Evolutionary conservation across 2,329 filamentous ascomycete species (phyloP).

Genomic region (Paraphaeosphaeria minitans): DNA sequence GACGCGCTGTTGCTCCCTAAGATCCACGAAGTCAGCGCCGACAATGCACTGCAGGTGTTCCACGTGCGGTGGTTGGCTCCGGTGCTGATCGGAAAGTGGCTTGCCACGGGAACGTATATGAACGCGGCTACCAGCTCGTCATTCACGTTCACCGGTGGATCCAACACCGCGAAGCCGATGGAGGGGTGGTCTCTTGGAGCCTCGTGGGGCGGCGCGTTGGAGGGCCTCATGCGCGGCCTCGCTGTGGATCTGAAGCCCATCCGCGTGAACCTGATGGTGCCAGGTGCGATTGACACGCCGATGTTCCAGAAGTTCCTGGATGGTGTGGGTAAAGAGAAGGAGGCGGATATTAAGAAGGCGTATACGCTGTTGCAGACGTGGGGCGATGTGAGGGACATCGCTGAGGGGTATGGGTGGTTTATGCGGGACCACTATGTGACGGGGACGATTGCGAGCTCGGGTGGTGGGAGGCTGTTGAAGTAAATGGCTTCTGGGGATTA

Average conservation of each 20-base stretch:
- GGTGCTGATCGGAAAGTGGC: slow-evolving; percentile 49
- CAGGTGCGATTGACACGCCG: slow-evolving; percentile 51
- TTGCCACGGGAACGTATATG: slow-evolving; percentile 44
- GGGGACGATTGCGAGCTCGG: slow-evolving; percentile 39
- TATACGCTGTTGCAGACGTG: slow-evolving; percentile 29
- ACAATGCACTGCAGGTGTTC: slow-evolving; percentile 24
- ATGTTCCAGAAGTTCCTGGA: slow-evolving; percentile 38
- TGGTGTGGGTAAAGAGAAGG: slow-evolving; percentile 17
- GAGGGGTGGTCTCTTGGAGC: slow-evolving; percentile 42
- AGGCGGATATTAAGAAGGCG: slow-evolving; percentile 22
- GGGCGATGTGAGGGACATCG: slow-evolving; percentile 45
- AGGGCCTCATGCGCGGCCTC: slow-evolving; percentile 46
- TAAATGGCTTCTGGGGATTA: neutral
- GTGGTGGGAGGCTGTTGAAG: slow-evolving; percentile 46
- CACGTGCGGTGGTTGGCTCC: slow-evolving; percentile 45
- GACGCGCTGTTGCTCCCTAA: slow-evolving; percentile 23
- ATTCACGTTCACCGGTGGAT: slow-evolving; percentile 50
- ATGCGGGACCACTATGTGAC: slow-evolving; percentile 52
- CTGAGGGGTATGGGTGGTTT: slow-evolving; percentile 52
- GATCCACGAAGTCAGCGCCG: slow-evolving; percentile 34
- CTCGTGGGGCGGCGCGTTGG: slow-evolving; percentile 26
- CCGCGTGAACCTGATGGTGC: slow-evolving; percentile 50
- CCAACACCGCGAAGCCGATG: slow-evolving; percentile 40
- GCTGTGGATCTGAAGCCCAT: slow-evolving; percentile 51
- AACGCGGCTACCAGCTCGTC: slow-evolving; percentile 32